Percentiles rank a stretch among this genome's conserved stretches.
phyloP scores from a whole-genome alignment of 2,329 filamentous ascomycete genomes.

The Dactylellina drechsleri region DNA sequence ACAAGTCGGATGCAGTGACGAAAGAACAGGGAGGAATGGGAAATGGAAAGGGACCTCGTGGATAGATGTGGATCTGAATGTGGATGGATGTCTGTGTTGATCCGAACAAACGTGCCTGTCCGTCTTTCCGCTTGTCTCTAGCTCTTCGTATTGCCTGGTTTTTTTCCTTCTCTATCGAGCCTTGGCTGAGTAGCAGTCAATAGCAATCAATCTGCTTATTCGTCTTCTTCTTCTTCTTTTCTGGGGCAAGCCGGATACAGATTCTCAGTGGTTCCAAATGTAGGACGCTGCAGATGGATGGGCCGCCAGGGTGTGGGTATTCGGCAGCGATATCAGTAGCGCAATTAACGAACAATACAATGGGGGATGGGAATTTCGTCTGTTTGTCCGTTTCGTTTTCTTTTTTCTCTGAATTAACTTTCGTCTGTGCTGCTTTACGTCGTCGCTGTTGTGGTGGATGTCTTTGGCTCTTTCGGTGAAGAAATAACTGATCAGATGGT shows the following conservation, averaged over 20 bases:
- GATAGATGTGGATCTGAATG: no score
- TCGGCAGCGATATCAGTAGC: background rate
- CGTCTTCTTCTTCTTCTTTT: no score
- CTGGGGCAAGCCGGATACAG: slow-evolving; percentile 14
- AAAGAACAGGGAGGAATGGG: background rate
- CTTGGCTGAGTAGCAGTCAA: no score
- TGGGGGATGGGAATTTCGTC: background rate
- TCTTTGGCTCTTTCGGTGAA: slow-evolving; percentile 23
- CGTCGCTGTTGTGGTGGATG: background rate
- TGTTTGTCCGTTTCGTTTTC: slow-evolving; percentile 3
- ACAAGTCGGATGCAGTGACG: slow-evolving; percentile 5
- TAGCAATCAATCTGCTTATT: no score
- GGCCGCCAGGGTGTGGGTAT: slow-evolving; percentile 2
- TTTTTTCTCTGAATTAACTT: background rate
- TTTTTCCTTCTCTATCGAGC: no score
- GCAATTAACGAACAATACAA: background rate
- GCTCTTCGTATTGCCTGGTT: no score
- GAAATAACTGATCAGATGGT: slow-evolving; percentile 20
- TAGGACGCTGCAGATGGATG: slow-evolving; percentile 18
- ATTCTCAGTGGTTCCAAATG: background rate
- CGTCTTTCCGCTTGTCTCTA: no score
- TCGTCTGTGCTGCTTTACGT: background rate
- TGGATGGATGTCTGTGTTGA: background rate
- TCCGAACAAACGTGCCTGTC: slow-evolving; percentile 4
- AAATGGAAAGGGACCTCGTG: no score